phyloP scores from a whole-genome alignment of 2,329 filamentous ascomycete species.

The Colletotrichum truncatum region DNA sequence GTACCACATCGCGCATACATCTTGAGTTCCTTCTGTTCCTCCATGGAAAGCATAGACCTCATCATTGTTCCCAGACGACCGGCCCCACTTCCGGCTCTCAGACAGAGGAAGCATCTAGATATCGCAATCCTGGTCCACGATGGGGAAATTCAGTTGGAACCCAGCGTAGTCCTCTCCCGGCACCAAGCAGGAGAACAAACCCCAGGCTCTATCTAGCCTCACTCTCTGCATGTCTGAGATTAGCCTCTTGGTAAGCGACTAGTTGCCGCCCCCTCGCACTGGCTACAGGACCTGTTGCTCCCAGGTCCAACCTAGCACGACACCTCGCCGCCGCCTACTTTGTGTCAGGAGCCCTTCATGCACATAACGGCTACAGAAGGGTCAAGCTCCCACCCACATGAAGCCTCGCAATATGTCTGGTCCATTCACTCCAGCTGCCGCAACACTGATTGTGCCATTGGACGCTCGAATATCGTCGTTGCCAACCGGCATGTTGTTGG shows the following conservation, averaged over 20 bases:
- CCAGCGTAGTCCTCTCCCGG: neutral
- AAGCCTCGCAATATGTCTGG: neutral
- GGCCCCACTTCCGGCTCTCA: slow-evolving; percentile 5
- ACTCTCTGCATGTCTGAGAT: slow-evolving; percentile 19
- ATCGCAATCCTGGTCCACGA: slow-evolving; percentile 26
- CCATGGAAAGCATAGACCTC: no score
- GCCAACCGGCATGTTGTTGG: neutral
- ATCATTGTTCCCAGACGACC: neutral
- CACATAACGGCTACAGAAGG: slow-evolving; percentile 18
- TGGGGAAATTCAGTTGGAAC: slow-evolving; percentile 22
- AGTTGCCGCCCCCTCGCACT: slow-evolving; percentile 8
- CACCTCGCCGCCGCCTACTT: neutral
- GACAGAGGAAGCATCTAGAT: slow-evolving; percentile 5
- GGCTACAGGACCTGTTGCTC: neutral
- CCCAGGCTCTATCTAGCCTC: slow-evolving; percentile 13
- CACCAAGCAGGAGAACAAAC: neutral
- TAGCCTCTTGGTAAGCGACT: slow-evolving; percentile 5
- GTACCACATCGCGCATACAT: neutral
- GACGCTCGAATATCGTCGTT: neutral
- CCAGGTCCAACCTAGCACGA: slow-evolving; percentile 9
- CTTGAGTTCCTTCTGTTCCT: no score
- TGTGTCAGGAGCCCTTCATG: slow-evolving; percentile 4
- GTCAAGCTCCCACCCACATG: neutral
- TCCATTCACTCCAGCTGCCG: no score
- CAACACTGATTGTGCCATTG: slow-evolving; percentile 8